These are phyloP conservation scores for Mucor ambiguus DNA, from an alignment of 371 early-diverging fungal species.

Conservation along the genomic window DNA sequence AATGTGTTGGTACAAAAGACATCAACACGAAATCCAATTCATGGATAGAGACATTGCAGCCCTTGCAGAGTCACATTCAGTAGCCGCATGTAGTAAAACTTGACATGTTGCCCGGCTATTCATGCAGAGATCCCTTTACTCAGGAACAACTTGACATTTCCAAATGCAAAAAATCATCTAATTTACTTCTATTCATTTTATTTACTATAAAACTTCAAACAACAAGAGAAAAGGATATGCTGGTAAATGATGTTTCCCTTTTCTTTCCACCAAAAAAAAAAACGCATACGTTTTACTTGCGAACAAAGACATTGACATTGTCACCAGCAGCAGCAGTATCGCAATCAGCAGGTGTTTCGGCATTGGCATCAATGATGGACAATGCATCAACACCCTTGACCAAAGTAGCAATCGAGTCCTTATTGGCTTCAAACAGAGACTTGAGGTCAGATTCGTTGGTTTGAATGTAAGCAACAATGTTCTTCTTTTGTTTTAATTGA, in stretches of 20 bases:
- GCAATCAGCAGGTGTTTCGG: conserved; percentile 73
- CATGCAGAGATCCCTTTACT: not conserved
- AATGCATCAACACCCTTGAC: conserved; percentile 76
- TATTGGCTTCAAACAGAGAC: conserved; percentile 48
- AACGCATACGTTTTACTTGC: conserved; percentile 21
- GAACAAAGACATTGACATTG: conserved; percentile 38
- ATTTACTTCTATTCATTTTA: not conserved
- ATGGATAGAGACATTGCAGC: not conserved
- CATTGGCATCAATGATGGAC: conserved; percentile 45
- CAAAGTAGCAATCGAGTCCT: conserved; percentile 63
- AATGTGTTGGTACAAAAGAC: not conserved
- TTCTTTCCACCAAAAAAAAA: not conserved
- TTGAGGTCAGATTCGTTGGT: conserved; percentile 24
- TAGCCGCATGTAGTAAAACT: not conserved
- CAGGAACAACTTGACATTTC: no score
- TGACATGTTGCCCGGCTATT: not conserved
- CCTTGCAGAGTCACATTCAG: conserved; percentile 8
- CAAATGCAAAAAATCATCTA: no score
- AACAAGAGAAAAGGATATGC: not conserved
- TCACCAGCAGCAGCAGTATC: conserved; percentile 46
- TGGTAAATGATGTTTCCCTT: not conserved
- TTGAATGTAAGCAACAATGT: conserved; percentile 35
- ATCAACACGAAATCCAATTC: not conserved
- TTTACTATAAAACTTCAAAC: not conserved
- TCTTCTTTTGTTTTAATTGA: conserved; percentile 40